Evolutionary conservation across 371 early-diverging fungal species (phyloP).

Genomic region (Syncephalastrum racemosum): DNA sequence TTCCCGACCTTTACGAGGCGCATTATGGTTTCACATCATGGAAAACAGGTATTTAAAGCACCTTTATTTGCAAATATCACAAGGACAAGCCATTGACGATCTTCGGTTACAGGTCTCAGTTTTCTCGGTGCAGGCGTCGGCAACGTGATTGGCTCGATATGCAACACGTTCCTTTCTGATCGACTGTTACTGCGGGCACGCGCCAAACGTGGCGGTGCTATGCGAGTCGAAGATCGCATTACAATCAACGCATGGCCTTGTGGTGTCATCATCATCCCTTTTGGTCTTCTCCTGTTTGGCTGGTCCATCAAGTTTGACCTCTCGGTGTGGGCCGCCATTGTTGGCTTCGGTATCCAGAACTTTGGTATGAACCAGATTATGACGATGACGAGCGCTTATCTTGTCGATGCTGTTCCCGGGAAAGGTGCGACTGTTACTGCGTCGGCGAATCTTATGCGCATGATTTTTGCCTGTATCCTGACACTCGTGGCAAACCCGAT

Average conservation of each 20-base stretch:
- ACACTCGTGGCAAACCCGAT: conserved; percentile 21
- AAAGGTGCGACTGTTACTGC: conserved; percentile 41
- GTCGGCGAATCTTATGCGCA: conserved; percentile 33
- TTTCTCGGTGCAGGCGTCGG: conserved; percentile 46
- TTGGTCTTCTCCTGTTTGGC: conserved; percentile 46
- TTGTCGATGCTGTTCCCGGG: conserved; percentile 42
- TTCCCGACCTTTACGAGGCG: conserved; percentile 26
- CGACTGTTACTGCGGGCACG: conserved; percentile 19
- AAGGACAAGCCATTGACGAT: not conserved
- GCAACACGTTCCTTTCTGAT: conserved; percentile 20
- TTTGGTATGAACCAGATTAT: conserved; percentile 45
- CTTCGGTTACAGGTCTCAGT: conserved; percentile 21
- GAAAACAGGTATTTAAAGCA: conserved; percentile 21
- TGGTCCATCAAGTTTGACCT: conserved; percentile 35
- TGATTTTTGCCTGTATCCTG: conserved; percentile 32
- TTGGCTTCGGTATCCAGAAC: conserved; percentile 42
- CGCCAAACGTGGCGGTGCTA: conserved; percentile 12
- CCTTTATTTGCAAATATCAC: not conserved
- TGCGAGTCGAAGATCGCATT: conserved; percentile 22
- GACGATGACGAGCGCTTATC: conserved; percentile 31
- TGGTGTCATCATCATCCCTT: conserved; percentile 33
- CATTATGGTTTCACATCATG: conserved; percentile 36
- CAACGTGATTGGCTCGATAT: conserved; percentile 32
- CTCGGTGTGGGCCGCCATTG: conserved; percentile 35
- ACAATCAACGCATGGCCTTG: conserved; percentile 28